Evolutionary conservation across 2,329 filamentous ascomycete species (phyloP).

Genomic region (Geoglossum cookeanum): DNA sequence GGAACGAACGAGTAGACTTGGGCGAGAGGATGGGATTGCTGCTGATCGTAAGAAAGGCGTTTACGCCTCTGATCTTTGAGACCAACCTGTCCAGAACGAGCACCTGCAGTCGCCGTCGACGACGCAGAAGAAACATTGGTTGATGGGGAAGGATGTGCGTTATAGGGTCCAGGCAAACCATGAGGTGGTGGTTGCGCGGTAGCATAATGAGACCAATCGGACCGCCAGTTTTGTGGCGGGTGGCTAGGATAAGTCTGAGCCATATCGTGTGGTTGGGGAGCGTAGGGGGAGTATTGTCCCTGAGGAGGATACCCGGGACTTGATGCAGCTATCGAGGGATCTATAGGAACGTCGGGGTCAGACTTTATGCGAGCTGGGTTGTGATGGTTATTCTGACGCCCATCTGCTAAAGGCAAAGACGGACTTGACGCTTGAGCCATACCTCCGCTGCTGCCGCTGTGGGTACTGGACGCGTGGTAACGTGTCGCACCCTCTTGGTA

Average conservation of each 20-base stretch:
- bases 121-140: slow-evolving; percentile 40
- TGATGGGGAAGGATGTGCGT: slow-evolving; percentile 24
- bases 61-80: slow-evolving; percentile 5
- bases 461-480: slow-evolving; percentile 60
- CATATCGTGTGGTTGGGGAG: slow-evolving; percentile 61
- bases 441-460: slow-evolving; percentile 59
- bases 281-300: slow-evolving; percentile 71
- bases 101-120: slow-evolving; percentile 37
- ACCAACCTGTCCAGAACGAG: slow-evolving; percentile 43
- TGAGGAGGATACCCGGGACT: slow-evolving; percentile 79
- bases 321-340: slow-evolving; percentile 88
- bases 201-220: slow-evolving; percentile 27
- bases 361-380: slow-evolving; percentile 57
- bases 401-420: slow-evolving; percentile 79
- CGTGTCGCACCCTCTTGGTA: slow-evolving; percentile 20
- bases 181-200: slow-evolving; percentile 21
- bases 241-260: slow-evolving; percentile 48
- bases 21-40: slow-evolving; percentile 28
- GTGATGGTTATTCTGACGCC: slow-evolving; percentile 48
- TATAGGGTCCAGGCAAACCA: slow-evolving; percentile 28
- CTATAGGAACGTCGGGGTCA: slow-evolving; percentile 97
- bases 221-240: slow-evolving; percentile 28
- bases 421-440: slow-evolving; percentile 95
- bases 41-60: slow-evolving; percentile 2
- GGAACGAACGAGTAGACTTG: slow-evolving; percentile 97